These are phyloP conservation scores for Aspergillus brasiliensis DNA, from an alignment of 2,329 filamentous ascomycete genomes.

Conservation along the genomic window DNA sequence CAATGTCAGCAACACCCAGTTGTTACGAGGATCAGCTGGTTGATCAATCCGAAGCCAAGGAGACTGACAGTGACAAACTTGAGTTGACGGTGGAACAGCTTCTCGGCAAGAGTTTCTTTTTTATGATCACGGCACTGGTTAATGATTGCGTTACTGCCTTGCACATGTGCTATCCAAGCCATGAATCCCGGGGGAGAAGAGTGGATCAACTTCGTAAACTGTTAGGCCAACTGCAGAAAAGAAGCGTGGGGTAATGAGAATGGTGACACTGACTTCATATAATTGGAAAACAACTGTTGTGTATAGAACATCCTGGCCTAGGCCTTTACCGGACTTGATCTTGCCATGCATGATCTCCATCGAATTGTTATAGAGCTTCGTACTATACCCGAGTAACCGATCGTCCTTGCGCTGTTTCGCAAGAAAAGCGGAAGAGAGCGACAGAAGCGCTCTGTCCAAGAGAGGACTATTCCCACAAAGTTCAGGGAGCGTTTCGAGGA, in stretches of 20 bases:
- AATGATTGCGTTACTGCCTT: constrained; percentile 23
- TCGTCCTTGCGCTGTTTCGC: constrained; percentile 20
- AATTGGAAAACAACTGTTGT: constrained; percentile 25
- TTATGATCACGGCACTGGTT: constrained; percentile 10
- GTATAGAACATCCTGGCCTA: constrained; percentile 22
- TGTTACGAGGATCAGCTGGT: background rate
- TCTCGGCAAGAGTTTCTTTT: constrained; percentile 13
- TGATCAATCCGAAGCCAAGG: background rate
- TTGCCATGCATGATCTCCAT: constrained; percentile 17
- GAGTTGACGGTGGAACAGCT: constrained; percentile 23
- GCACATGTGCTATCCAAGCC: constrained; percentile 27
- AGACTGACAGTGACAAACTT: constrained; percentile 24
- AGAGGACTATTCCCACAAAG: constrained; percentile 15
- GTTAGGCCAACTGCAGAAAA: constrained; percentile 1
- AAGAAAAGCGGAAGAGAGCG: constrained; percentile 20
- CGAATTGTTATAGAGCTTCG: constrained; percentile 21
- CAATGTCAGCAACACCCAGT: constrained; percentile 7
- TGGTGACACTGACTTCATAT: constrained; percentile 21
- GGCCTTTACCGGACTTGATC: constrained; percentile 15
- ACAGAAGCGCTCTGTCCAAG: constrained; percentile 19
- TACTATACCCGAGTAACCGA: constrained; percentile 21
- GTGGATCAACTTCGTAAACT: constrained; percentile 20
- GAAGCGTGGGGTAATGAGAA: background rate
- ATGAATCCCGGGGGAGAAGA: constrained; percentile 23
- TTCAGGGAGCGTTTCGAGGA: constrained; percentile 19